Evolutionary conservation across 1,139 yeast species (phyloP).

Genomic region (Torulaspora pretoriensis): DNA sequence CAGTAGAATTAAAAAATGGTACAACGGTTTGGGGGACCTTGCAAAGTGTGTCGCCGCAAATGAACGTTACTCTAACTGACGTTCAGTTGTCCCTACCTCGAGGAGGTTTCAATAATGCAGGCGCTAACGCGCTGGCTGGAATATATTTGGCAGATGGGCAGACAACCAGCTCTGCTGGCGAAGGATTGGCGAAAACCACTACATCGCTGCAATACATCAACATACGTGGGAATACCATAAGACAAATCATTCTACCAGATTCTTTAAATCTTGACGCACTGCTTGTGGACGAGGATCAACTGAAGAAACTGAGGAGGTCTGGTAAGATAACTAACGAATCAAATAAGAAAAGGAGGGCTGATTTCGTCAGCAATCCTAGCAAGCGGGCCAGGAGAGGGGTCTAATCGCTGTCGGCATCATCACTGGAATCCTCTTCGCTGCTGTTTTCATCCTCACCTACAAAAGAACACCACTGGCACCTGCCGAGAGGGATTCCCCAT

Average conservation of each 20-base stretch:
- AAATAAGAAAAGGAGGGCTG: constrained; percentile 35
- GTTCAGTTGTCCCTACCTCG: constrained; percentile 46
- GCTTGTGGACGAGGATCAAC: constrained; percentile 50
- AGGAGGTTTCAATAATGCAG: constrained; percentile 13
- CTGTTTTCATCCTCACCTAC: constrained; percentile 17
- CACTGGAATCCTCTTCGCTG: constrained; percentile 8
- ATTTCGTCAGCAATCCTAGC: constrained; percentile 21
- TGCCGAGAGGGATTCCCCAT: constrained; percentile 36
- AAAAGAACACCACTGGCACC: constrained; percentile 31
- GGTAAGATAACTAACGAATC: constrained; percentile 28
- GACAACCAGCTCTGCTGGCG: constrained; percentile 13
- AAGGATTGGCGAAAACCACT: constrained; percentile 69
- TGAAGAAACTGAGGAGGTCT: constrained; percentile 27
- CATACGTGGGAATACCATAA: constrained; percentile 83
- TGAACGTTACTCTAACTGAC: constrained; percentile 84
- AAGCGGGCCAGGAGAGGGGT: constrained; percentile 38
- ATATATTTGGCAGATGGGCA: constrained; percentile 24
- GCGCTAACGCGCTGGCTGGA: constrained; percentile 28
- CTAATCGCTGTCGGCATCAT: constrained; percentile 12
- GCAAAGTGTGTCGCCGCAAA: constrained; percentile 80
- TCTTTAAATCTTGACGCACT: constrained; percentile 76
- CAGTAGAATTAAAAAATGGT: constrained; percentile 90
- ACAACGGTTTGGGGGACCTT: constrained; percentile 66
- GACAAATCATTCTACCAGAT: constrained; percentile 84
- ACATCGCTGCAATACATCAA: constrained; percentile 72